Percentiles rank a stretch among this genome's conserved stretches.
Conservation (phyloP, 1,139 yeast species). For the Hemisphaericaspora xylanilytica region DNA sequence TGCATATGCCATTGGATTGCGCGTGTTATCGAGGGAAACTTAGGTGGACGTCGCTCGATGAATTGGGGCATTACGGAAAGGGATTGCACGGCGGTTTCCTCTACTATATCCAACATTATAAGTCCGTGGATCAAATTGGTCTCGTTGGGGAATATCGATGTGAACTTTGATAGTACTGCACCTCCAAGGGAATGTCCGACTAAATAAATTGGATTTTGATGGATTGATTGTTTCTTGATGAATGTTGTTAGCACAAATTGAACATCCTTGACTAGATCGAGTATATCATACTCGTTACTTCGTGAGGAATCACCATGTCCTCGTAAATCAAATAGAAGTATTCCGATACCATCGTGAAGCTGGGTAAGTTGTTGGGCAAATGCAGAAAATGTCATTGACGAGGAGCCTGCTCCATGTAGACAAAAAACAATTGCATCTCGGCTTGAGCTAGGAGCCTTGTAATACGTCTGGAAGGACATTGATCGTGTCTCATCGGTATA, state of each 20-base stretch:
- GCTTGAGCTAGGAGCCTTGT: conserved; percentile 45
- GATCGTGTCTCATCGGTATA: conserved; percentile 7
- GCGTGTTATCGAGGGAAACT: conserved; percentile 48
- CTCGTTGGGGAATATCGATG: conserved; percentile 14
- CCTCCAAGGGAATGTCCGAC: conserved; percentile 96
- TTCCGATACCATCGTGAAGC: conserved; percentile 37
- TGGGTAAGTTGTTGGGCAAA: conserved; percentile 35
- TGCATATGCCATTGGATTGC: conserved; percentile 86
- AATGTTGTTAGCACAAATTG: conserved; percentile 43
- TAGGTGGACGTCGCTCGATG: conserved; percentile 57
- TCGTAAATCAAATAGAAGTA: conserved; percentile 72
- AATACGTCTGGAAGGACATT: conserved; percentile 54
- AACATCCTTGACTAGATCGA: conserved; percentile 58
- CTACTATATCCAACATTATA: conserved; percentile 85
- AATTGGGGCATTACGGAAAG: conserved; percentile 64
- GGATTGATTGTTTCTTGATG: conserved; percentile 8
- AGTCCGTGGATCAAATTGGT: conserved; percentile 49
- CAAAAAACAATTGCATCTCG: conserved; percentile 61
- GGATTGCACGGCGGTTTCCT: conserved; percentile 81
- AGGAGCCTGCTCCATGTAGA: conserved; percentile 96
- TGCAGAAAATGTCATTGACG: conserved; percentile 72
- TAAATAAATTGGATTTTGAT: conserved; percentile 36
- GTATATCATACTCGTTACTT: conserved; percentile 45
- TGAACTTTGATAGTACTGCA: conserved; percentile 61
- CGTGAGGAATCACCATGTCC: conserved; percentile 65